A percentile compares a stretch with the other conserved stretches of the same genome.
Evolutionary conservation across 768 basidiomycete species (phyloP).

Genomic region (Gloeopeniophorella convolvens): DNA sequence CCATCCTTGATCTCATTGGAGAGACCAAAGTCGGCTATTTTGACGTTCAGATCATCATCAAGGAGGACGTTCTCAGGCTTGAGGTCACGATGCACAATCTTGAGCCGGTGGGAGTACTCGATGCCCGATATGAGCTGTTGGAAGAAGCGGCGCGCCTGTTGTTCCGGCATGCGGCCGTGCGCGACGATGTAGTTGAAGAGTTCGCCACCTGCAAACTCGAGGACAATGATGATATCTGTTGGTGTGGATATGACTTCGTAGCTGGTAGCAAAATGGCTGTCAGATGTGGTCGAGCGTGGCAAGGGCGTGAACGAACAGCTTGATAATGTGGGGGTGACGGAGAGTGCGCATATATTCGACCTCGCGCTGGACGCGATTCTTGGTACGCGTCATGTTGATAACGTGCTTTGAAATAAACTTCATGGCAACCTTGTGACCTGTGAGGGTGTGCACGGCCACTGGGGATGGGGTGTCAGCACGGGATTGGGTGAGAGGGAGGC

Average conservation of each 20-base stretch:
- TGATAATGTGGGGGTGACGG: constrained; percentile 95
- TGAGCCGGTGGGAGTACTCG: constrained; percentile 92
- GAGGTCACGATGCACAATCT: constrained; percentile 96
- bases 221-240: constrained; percentile 95
- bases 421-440: constrained; percentile 95
- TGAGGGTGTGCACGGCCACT: constrained; percentile 94
- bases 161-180: constrained; percentile 88
- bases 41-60: constrained; percentile 82
- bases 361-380: constrained; percentile 86
- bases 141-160: constrained; percentile 88
- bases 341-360: constrained; percentile 96
- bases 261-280: constrained; percentile 29
- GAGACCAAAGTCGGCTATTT: constrained; percentile 98
- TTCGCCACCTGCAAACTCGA: constrained; percentile 94
- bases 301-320: constrained; percentile 56
- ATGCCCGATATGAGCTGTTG: constrained; percentile 98
- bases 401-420: constrained; percentile 95
- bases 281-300: constrained; percentile 13
- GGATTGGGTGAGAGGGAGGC: background rate
- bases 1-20: constrained; percentile 96
- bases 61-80: constrained; percentile 95
- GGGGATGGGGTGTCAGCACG: constrained; percentile 14
- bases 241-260: constrained; percentile 90
- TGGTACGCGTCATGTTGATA: constrained; percentile 87
- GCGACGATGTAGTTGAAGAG: constrained; percentile 97